Percentiles rank a stretch among this genome's conserved stretches.
phyloP scores from a whole-genome alignment of 306 rosid genomes.

The Citrullus colocynthis region DNA sequence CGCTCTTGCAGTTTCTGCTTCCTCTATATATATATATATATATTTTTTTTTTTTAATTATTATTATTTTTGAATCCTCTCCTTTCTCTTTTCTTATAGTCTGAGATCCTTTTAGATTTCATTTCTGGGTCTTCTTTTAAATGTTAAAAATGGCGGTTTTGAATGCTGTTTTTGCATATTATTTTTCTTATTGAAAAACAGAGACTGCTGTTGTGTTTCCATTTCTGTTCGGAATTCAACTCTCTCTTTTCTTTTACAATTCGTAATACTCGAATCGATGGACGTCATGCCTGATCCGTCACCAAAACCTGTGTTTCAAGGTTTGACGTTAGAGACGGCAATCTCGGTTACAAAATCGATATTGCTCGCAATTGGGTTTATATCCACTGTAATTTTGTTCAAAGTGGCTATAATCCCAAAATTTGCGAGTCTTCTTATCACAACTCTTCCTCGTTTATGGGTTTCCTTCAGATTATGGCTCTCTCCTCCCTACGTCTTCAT shows the following conservation, averaged over 20 bases:
- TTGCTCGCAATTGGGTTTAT: constrained; percentile 40
- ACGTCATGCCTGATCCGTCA: background rate
- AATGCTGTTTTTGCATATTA: constrained; percentile 9
- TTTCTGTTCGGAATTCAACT: background rate
- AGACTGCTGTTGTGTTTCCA: background rate
- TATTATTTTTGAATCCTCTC: background rate
- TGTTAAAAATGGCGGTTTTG: constrained; percentile 15
- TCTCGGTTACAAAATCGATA: constrained; percentile 37
- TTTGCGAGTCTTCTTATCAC: constrained; percentile 29
- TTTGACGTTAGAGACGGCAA: constrained; percentile 33
- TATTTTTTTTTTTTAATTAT: background rate
- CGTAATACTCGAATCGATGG: background rate
- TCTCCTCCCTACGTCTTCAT: constrained; percentile 50
- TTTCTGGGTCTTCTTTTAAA: background rate
- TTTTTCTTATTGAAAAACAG: background rate
- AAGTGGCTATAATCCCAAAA: constrained; percentile 47
- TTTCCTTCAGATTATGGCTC: constrained; percentile 30
- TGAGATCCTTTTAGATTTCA: background rate
- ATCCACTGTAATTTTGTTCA: constrained; percentile 39
- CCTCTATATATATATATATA: too few relatives aligned
- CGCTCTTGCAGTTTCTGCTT: background rate
- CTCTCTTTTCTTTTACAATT: background rate
- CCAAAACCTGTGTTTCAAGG: background rate
- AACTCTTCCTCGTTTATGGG: constrained; percentile 47
- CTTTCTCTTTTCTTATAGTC: background rate